A percentile compares a stretch with the other conserved stretches of the same genome.
Conservation (phyloP, 768 basidiomycete genomes). For the Pilatotrama ljubarskyi region DNA sequence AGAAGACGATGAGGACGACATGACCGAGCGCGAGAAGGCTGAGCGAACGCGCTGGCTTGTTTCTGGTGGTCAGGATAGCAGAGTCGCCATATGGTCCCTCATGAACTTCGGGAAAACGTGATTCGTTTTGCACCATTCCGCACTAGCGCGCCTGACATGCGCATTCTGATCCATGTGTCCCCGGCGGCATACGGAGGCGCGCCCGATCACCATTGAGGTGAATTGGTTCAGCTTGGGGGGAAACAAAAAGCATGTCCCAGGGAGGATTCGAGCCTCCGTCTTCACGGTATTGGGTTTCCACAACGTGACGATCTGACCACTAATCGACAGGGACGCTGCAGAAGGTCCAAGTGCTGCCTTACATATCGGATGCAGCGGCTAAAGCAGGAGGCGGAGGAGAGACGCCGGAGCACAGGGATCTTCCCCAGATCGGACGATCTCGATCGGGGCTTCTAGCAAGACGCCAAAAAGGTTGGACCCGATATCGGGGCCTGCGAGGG, state of each 20-base stretch:
- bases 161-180: neutral
- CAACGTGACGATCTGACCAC: slow-evolving; percentile 25
- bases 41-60: slow-evolving; percentile 29
- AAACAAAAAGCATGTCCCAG: slow-evolving; percentile 17
- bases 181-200: neutral
- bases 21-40: slow-evolving; percentile 25
- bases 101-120: slow-evolving; percentile 25
- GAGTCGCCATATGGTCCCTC: slow-evolving; percentile 31
- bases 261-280: slow-evolving; percentile 25
- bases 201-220: neutral
- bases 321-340: slow-evolving; percentile 22
- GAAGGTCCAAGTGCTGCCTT: neutral
- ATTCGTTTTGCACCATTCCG: neutral
- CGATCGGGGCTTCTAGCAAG: slow-evolving; percentile 2
- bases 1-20: slow-evolving; percentile 28
- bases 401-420: neutral
- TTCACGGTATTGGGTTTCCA: slow-evolving; percentile 20
- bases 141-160: neutral
- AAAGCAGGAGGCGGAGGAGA: neutral
- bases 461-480: slow-evolving; percentile 9
- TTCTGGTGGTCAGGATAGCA: slow-evolving; percentile 27
- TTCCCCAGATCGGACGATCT: neutral
- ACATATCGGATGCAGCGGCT: neutral
- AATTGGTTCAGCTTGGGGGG: too few relatives aligned
- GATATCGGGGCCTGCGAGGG: neutral